These are phyloP conservation scores for Dillenia turbinata DNA, from an alignment of 164 flowering plant species.

Conservation along the genomic window DNA sequence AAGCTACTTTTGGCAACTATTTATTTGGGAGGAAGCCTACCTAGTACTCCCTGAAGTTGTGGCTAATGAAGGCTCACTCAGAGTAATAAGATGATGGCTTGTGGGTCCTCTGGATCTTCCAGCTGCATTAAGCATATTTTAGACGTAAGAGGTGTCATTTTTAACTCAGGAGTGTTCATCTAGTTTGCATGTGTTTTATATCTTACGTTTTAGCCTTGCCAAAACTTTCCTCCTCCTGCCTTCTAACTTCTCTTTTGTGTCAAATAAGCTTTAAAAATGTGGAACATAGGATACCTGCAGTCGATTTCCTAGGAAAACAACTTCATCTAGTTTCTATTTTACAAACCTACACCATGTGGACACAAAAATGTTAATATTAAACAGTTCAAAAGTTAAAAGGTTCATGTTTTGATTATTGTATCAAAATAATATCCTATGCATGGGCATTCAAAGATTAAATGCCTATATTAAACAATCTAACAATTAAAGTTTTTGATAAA, in stretches of 20 bases:
- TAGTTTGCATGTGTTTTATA: neutral
- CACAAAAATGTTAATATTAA: neutral
- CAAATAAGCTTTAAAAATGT: slow-evolving; percentile 67
- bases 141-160: no score
- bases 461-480: neutral
- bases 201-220: slow-evolving; percentile 69
- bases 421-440: no score
- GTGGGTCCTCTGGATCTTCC: slow-evolving; percentile 34
- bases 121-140: slow-evolving; percentile 30
- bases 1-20: slow-evolving; percentile 20
- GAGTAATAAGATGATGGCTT: slow-evolving; percentile 7
- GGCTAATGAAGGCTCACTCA: slow-evolving; percentile 14
- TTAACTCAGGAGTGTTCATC: neutral
- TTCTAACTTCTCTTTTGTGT: slow-evolving; percentile 82
- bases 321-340: slow-evolving; percentile 84
- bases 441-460: no score
- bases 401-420: no score
- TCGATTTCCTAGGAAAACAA: slow-evolving; percentile 71
- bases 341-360: slow-evolving; percentile 58
- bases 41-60: slow-evolving; percentile 17
- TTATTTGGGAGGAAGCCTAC: slow-evolving; percentile 9
- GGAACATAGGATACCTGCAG: slow-evolving; percentile 85
- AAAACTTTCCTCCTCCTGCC: slow-evolving; percentile 75
- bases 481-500: no score
- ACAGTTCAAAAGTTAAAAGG: neutral